Evolutionary conservation across 768 basidiomycete genomes (phyloP).

Genomic region (Russula abietina): DNA sequence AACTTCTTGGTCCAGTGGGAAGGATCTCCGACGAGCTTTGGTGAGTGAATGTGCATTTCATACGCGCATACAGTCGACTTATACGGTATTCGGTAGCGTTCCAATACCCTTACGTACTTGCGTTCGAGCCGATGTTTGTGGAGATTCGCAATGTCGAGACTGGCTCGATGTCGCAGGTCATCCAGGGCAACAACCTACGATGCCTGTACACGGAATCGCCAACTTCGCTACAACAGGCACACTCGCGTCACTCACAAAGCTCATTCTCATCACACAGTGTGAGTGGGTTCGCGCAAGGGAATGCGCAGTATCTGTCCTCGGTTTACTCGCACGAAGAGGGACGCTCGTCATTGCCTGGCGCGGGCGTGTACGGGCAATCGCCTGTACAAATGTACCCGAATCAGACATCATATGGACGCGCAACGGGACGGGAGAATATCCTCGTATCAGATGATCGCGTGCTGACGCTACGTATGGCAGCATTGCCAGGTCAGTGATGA

Average conservation of each 20-base stretch:
- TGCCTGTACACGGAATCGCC: too few species aligned
- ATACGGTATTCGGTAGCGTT: slow-evolving; percentile 45
- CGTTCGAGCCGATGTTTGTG: too few species aligned
- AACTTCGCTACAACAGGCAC: too few species aligned
- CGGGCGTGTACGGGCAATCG: slow-evolving; percentile 22
- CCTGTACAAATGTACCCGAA: slow-evolving; percentile 38
- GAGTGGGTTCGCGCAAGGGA: slow-evolving; percentile 3
- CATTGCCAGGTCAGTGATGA: slow-evolving; percentile 29
- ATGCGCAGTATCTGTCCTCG: background rate
- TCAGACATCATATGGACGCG: slow-evolving; percentile 36
- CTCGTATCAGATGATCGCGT: slow-evolving; percentile 88
- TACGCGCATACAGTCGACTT: background rate
- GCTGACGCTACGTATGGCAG: slow-evolving; percentile 55
- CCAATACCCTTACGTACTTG: too few species aligned
- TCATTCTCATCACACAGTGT: slow-evolving; percentile 17
- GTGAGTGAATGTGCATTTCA: slow-evolving; percentile 44
- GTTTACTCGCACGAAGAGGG: slow-evolving; percentile 9
- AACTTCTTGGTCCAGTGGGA: slow-evolving; percentile 98
- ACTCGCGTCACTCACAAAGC: too few species aligned
- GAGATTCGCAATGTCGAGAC: too few species aligned
- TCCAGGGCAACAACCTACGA: too few species aligned
- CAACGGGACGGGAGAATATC: slow-evolving; percentile 67
- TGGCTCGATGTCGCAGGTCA: too few species aligned
- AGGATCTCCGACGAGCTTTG: slow-evolving; percentile 88
- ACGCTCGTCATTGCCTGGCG: slow-evolving; percentile 13